Base-by-base conservation (phyloP, 2,329 filamentous ascomycete genomes). In the Ceratocystis variospora region DNA sequence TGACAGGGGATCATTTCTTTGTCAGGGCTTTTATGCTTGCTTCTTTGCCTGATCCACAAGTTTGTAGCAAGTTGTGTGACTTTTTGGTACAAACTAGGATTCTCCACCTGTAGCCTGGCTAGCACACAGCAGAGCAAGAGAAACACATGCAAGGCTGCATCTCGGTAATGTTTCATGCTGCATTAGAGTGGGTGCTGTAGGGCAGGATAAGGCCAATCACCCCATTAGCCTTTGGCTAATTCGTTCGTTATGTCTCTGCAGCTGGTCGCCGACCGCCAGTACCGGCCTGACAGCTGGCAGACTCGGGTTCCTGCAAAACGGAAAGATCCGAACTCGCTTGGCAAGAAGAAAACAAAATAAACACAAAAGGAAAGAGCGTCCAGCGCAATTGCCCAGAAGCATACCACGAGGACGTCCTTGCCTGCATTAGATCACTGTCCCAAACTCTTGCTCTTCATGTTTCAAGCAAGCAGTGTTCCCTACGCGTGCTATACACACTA, bases 101-200 rank as follows among this genome's bases (percentile, higher is more conserved):
- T 59, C 55, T 59, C 55, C 55, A 59, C 55, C n/a, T 17, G 37
- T 41, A 12, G 37, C 37, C 37, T 41, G 12, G 37, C 10, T 41
- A 41, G 37, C 15, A 19, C 55, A 37, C 28, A 17, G 31, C 37
- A 33, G 12, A 33, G 12, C 22, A 33, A 33, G 25, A 59, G 28
- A 59, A 59, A 59, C 25, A 33, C 28, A 17, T 37, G 55, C 28
- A 59, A n/a, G 55, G 28, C 55, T 33, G 15, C 15, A 59, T 59
- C 28, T 59, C 55, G 55, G 55, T 37, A 59, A 59, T 59, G 55
- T 59, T 59, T 59, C 55, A 59, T 37, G 17, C 25, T 59, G 55
- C 28, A 59, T 33, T 33, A 17, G 28, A 5, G 12, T 31, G 17
- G n/a, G 55, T 7, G 28, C 17, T 37, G 25, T 59, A 53, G 48